phyloP scores from a whole-genome alignment of 495 filamentous ascomycete species.

The Chaetomidium leptoderma region DNA sequence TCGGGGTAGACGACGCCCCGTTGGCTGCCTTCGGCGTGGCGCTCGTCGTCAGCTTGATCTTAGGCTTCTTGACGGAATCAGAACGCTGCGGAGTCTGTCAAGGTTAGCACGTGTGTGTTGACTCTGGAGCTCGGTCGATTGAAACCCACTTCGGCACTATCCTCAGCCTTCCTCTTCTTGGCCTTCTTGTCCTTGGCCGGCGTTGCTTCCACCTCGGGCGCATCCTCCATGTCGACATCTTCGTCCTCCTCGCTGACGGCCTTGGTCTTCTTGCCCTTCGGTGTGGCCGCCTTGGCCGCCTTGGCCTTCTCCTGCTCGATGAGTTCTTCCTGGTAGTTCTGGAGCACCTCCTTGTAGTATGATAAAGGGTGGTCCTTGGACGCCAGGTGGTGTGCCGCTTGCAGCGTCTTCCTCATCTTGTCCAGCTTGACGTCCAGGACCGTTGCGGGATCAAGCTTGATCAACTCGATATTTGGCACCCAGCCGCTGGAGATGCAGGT shows the following conservation, averaged over 20 bases:
- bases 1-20: conserved; percentile 45
- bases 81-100: conserved; percentile 56
- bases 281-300: conserved; percentile 59
- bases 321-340: conserved; percentile 58
- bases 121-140: conserved; percentile 9
- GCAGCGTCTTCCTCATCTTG: conserved; percentile 70
- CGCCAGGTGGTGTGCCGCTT: conserved; percentile 69
- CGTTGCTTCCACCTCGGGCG: conserved; percentile 42
- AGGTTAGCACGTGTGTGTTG: conserved; percentile 18
- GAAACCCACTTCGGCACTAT: conserved; percentile 57
- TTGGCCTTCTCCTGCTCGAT: conserved; percentile 56
- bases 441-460: conserved; percentile 64
- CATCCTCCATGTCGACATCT: conserved; percentile 76
- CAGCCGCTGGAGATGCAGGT: conserved; percentile 60
- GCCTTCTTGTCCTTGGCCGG: conserved; percentile 53
- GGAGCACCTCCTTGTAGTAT: conserved; percentile 73
- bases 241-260: conserved; percentile 52
- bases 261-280: conserved; percentile 56
- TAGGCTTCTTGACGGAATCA: conserved; percentile 63
- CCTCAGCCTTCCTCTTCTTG: conserved; percentile 70
- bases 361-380: conserved; percentile 64
- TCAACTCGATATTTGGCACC: conserved; percentile 75
- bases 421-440: conserved; percentile 59
- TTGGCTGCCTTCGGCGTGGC: conserved; percentile 52
- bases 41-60: conserved; percentile 55